Percentiles rank a stretch among this genome's conserved stretches.
Evolutionary conservation across 2,329 filamentous ascomycete genomes (phyloP).

Genomic region (Diaporthe citriasiana): DNA sequence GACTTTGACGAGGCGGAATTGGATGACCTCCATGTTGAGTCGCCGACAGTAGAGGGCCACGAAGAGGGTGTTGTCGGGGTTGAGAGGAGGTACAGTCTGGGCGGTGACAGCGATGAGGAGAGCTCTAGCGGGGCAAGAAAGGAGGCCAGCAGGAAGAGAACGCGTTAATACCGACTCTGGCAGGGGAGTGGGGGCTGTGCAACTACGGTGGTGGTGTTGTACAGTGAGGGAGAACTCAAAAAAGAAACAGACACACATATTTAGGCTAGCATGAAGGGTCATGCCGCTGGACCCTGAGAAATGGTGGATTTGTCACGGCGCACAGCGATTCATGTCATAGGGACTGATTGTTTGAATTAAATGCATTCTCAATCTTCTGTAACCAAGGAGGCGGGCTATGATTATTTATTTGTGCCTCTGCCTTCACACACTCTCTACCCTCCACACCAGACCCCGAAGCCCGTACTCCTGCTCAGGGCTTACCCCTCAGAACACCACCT

Average conservation of each 20-base stretch:
- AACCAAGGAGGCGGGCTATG: conserved; percentile 5
- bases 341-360: conserved; percentile 18
- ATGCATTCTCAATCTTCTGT: conserved; percentile 17
- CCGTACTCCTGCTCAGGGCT: neutral
- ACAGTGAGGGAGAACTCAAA: neutral
- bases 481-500: neutral
- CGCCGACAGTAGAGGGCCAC: conserved; percentile 57
- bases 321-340: conserved; percentile 21
- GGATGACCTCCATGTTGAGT: conserved; percentile 70
- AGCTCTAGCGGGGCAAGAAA: conserved; percentile 49
- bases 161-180: neutral
- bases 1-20: conserved; percentile 77
- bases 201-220: neutral
- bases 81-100: conserved; percentile 68
- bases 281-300: neutral
- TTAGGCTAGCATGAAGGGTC: neutral
- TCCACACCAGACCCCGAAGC: neutral
- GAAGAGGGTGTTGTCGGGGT: conserved; percentile 48
- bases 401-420: neutral
- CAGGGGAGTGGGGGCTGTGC: neutral
- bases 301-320: conserved; percentile 14
- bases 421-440: neutral
- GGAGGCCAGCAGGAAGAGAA: conserved; percentile 43
- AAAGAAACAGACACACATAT: neutral
- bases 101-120: conserved; percentile 70